A percentile compares a stretch with the other conserved stretches of the same genome.
Conservation (phyloP, 208 protist genomes). For the Blechomonas ayalai region DNA sequence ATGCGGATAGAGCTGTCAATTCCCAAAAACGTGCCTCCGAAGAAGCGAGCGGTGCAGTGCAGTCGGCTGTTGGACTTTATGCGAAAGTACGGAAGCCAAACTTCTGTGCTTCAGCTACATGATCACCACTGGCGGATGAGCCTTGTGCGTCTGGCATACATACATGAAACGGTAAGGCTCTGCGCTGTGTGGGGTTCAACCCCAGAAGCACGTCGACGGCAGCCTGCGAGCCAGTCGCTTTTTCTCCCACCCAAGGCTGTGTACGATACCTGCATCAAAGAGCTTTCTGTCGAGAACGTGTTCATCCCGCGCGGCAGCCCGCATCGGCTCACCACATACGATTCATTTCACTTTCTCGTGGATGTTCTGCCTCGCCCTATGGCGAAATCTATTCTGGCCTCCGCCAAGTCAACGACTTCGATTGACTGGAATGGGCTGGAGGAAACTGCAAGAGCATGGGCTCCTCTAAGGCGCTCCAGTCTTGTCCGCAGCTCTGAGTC, state of each 20-base stretch:
- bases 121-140: constrained; percentile 54
- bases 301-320: constrained; percentile 43
- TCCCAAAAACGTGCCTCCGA: constrained; percentile 27
- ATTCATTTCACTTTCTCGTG: constrained; percentile 29
- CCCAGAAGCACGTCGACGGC: constrained; percentile 19
- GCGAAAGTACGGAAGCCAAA: constrained; percentile 27
- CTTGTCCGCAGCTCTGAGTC: too few species aligned
- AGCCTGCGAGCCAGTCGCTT: constrained; percentile 21
- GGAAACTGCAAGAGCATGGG: constrained; percentile 29
- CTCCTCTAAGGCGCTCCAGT: constrained; percentile 25
- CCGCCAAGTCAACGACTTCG: constrained; percentile 11
- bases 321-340: constrained; percentile 39
- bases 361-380: constrained; percentile 16
- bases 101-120: constrained; percentile 31
- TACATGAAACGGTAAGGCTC: constrained; percentile 41
- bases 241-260: constrained; percentile 35
- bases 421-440: constrained; percentile 36
- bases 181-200: constrained; percentile 36
- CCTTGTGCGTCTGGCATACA: constrained; percentile 29
- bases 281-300: constrained; percentile 30
- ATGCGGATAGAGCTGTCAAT: constrained; percentile 24
- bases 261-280: constrained; percentile 39
- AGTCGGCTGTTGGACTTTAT: constrained; percentile 31
- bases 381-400: constrained; percentile 5
- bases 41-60: constrained; percentile 30